These are phyloP conservation scores for Aspergillus fructus DNA, from an alignment of 2,329 filamentous ascomycete species.

Conservation along the genomic window DNA sequence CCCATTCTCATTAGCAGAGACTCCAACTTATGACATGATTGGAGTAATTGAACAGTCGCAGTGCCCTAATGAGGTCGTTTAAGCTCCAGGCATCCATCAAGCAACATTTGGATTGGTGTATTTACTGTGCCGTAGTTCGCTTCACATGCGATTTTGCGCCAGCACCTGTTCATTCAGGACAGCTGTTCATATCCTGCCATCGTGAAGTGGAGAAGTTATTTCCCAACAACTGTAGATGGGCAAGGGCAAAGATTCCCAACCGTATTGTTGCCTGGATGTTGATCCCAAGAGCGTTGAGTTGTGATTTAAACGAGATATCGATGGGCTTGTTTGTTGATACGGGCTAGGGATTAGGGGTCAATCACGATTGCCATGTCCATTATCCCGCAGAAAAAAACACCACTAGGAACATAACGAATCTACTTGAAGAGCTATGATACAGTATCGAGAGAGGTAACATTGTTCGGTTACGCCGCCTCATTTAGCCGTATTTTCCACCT, in stretches of 20 bases:
- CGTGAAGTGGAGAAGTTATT: neutral
- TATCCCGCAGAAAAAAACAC: neutral
- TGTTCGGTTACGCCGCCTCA: constrained; percentile 8
- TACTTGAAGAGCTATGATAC: neutral
- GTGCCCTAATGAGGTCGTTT: neutral
- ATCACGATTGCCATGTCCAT: neutral
- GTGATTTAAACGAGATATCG: neutral
- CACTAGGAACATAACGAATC: neutral
- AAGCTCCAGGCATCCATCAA: neutral
- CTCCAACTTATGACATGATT: neutral
- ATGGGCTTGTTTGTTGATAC: neutral
- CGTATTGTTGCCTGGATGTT: neutral
- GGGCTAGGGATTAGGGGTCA: neutral
- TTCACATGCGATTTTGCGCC: neutral
- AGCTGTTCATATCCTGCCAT: neutral
- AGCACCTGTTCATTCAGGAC: neutral
- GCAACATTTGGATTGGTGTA: neutral
- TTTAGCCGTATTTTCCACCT: constrained; percentile 26
- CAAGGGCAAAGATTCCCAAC: neutral
- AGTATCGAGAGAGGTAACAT: neutral
- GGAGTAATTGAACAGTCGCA: neutral
- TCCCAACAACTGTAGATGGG: neutral
- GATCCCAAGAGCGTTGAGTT: neutral
- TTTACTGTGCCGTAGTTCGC: too few relatives aligned
- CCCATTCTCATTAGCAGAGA: neutral